These are phyloP conservation scores for Osmanthus fragrans DNA, from an alignment of 257 asterid genomes.

Conservation along the genomic window DNA sequence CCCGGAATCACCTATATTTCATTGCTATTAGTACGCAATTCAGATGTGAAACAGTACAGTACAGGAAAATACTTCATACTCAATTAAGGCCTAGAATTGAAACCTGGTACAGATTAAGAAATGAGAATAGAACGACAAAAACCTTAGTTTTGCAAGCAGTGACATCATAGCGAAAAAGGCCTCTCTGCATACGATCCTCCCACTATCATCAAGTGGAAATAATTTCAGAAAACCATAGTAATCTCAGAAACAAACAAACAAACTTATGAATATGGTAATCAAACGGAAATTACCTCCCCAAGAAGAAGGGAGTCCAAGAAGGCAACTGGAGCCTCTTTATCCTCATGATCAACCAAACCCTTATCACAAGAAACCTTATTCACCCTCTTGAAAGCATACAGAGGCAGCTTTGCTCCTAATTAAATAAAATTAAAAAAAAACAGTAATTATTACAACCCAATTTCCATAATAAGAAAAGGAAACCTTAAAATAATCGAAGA, in stretches of 20 bases:
- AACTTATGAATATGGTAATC: neutral
- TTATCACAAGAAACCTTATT: conserved; percentile 20
- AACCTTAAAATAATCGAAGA: neutral
- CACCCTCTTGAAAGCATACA: conserved; percentile 60
- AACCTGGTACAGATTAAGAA: neutral
- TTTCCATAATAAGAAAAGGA: neutral
- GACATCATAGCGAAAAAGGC: conserved; percentile 95
- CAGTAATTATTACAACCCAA: conserved; percentile 11
- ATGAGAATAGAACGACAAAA: conserved; percentile 4
- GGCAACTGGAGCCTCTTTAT: conserved; percentile 48
- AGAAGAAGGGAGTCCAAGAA: conserved; percentile 73
- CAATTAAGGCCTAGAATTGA: neutral
- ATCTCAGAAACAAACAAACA: neutral
- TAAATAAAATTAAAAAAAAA: neutral
- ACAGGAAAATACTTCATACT: neutral
- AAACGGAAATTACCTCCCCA: conserved; percentile 53
- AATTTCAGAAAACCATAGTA: conserved; percentile 21
- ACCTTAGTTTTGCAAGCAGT: conserved; percentile 98
- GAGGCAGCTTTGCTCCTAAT: conserved; percentile 76
- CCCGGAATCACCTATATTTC: conserved; percentile 81
- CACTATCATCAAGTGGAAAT: conserved; percentile 50
- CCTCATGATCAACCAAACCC: conserved; percentile 25
- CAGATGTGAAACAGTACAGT: neutral
- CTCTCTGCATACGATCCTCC: conserved; percentile 95
- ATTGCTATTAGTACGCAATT: neutral